These are phyloP conservation scores for Penicillium canescens DNA, from an alignment of 495 filamentous ascomycete species.

Conservation along the genomic window DNA sequence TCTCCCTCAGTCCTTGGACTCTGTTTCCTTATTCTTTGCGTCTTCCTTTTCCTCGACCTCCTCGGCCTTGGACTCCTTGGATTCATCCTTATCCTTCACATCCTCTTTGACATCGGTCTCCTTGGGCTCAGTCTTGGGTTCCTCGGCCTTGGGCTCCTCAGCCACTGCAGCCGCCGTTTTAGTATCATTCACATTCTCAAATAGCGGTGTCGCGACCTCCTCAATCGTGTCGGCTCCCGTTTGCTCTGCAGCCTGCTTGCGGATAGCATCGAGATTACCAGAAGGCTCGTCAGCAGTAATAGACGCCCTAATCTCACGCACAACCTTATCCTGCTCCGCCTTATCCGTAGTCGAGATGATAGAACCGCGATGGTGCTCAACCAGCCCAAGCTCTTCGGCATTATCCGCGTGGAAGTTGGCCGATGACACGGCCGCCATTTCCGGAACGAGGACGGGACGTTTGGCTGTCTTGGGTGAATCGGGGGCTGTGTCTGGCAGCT, in stretches of 20 bases:
- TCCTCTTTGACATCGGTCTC: not conserved
- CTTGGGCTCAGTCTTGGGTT: conserved; percentile 3
- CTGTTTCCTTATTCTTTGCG: conserved; percentile 7
- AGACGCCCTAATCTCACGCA: conserved; percentile 39
- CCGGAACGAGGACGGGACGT: conserved; percentile 39
- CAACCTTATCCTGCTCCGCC: conserved; percentile 39
- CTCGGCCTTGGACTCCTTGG: conserved; percentile 2
- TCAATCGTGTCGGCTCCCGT: conserved; percentile 18
- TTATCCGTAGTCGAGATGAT: conserved; percentile 37
- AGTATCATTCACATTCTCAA: conserved; percentile 8
- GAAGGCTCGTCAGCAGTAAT: conserved; percentile 30
- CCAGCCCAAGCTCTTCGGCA: conserved; percentile 38
- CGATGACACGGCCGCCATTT: conserved; percentile 44
- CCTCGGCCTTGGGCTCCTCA: not conserved
- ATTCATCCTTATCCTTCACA: conserved; percentile 12
- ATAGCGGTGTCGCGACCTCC: conserved; percentile 14
- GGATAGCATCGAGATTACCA: conserved; percentile 21
- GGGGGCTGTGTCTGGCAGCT: conserved; percentile 30
- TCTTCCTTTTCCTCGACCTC: conserved; percentile 8
- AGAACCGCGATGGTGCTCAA: conserved; percentile 46
- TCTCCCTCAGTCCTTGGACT: conserved; percentile 11
- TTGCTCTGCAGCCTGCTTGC: conserved; percentile 28
- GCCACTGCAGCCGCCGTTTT: conserved; percentile 9
- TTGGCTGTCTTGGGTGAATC: conserved; percentile 30
- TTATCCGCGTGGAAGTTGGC: conserved; percentile 47